Evolutionary conservation across 2,329 filamentous ascomycete genomes (phyloP).

Genomic region (Madurella mycetomatis): DNA sequence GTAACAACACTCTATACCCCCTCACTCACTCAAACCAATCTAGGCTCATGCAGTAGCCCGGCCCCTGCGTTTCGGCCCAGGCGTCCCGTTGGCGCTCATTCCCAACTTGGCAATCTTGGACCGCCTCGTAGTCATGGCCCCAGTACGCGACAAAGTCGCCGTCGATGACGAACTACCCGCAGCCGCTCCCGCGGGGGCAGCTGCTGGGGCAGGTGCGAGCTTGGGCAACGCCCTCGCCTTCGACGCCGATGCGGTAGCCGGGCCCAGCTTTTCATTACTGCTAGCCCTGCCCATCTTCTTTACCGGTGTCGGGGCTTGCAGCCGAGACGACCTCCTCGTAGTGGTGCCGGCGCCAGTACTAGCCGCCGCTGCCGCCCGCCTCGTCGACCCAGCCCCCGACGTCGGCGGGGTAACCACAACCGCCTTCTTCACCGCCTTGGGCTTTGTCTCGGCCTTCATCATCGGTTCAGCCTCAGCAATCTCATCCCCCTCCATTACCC

Average conservation of each 20-base stretch:
- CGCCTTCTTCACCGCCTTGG: slow-evolving; percentile 12
- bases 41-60: slow-evolving; percentile 1
- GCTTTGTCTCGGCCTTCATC: neutral
- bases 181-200: neutral
- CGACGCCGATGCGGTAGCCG: neutral
- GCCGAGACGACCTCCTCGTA: slow-evolving; percentile 21
- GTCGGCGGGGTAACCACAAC: slow-evolving; percentile 6
- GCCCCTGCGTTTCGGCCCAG: slow-evolving; percentile 26
- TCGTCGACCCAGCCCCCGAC: neutral
- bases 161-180: neutral
- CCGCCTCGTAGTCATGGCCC: slow-evolving; percentile 21
- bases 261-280: neutral
- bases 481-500: slow-evolving; percentile 8
- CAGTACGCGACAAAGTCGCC: neutral
- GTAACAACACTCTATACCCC: neutral
- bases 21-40: neutral
- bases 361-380: neutral
- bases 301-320: slow-evolving; percentile 23
- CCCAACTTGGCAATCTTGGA: slow-evolving; percentile 24
- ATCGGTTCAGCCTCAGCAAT: slow-evolving; percentile 15
- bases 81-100: slow-evolving; percentile 28
- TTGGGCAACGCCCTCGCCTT: slow-evolving; percentile 6
- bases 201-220: neutral
- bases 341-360: neutral
- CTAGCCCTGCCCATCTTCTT: slow-evolving; percentile 15